Conservation (phyloP, 2,329 filamentous ascomycete species). For the Orbilia ellipsospora region DNA sequence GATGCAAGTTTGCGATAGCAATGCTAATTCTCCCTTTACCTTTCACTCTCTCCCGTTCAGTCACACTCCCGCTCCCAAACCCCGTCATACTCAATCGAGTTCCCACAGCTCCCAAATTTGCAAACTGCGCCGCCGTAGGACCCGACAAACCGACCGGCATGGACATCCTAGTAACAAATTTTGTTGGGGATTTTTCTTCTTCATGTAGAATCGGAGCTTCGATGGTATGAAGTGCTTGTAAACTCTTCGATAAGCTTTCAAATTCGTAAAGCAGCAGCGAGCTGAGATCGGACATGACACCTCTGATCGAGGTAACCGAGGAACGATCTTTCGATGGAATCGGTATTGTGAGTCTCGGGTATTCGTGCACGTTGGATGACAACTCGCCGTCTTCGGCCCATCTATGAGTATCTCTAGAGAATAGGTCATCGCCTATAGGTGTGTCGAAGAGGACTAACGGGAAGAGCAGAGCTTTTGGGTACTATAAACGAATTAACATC, state of each 20-base stretch:
- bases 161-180: slow-evolving; percentile 74
- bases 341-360: slow-evolving; percentile 70
- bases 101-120: slow-evolving; percentile 61
- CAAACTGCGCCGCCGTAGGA: slow-evolving; percentile 69
- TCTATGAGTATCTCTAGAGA: slow-evolving; percentile 64
- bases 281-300: slow-evolving; percentile 81
- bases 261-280: slow-evolving; percentile 79
- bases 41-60: slow-evolving; percentile 81
- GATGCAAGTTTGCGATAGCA: slow-evolving; percentile 83
- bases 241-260: slow-evolving; percentile 76
- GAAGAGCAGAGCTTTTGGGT: slow-evolving; percentile 80
- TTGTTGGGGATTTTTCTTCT: slow-evolving; percentile 57
- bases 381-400: slow-evolving; percentile 47
- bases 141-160: slow-evolving; percentile 74
- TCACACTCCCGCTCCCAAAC: slow-evolving; percentile 76
- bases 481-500: slow-evolving; percentile 67
- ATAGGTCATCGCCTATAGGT: slow-evolving; percentile 62
- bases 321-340: slow-evolving; percentile 76
- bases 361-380: slow-evolving; percentile 53
- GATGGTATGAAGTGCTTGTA: slow-evolving; percentile 78
- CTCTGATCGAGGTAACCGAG: slow-evolving; percentile 82
- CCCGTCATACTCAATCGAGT: slow-evolving; percentile 71
- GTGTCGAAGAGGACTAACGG: slow-evolving; percentile 85
- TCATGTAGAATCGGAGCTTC: slow-evolving; percentile 76
- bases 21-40: slow-evolving; percentile 83